Evolutionary conservation across 2,329 filamentous ascomycete genomes (phyloP).

Genomic region (Chaetomiaceae sp.): DNA sequence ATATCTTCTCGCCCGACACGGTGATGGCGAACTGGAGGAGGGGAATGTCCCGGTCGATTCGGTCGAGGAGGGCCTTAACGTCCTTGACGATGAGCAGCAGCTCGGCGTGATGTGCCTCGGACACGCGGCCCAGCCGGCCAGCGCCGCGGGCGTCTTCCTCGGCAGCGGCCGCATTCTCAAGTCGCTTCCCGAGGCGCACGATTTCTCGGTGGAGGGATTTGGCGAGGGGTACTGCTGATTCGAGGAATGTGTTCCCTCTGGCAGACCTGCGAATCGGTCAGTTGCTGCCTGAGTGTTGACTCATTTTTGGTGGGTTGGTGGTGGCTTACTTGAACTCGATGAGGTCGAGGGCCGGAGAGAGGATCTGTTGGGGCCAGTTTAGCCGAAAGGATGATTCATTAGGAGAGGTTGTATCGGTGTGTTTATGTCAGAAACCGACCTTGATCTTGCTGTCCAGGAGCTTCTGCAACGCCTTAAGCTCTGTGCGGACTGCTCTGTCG

Average conservation of each 20-base stretch:
- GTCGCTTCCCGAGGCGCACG: conserved; percentile 67
- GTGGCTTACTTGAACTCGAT: conserved; percentile 74
- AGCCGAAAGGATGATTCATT: neutral
- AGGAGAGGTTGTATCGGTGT: no score
- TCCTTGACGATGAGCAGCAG: conserved; percentile 67
- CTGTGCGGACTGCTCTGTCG: conserved; percentile 60
- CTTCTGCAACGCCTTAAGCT: conserved; percentile 67
- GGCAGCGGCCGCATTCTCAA: conserved; percentile 64
- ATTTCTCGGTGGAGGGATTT: conserved; percentile 82
- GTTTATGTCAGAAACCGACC: conserved; percentile 39
- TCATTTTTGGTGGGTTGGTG: neutral
- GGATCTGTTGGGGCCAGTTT: conserved; percentile 51
- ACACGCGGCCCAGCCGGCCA: conserved; percentile 43
- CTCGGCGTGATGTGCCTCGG: conserved; percentile 57
- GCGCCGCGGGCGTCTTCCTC: conserved; percentile 50
- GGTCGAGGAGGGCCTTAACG: conserved; percentile 67
- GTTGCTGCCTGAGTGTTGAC: neutral
- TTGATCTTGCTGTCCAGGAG: conserved; percentile 82
- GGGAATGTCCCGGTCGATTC: conserved; percentile 88
- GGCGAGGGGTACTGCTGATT: conserved; percentile 78
- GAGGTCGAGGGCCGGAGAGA: conserved; percentile 86
- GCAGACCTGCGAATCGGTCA: conserved; percentile 37
- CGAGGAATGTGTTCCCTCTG: conserved; percentile 58
- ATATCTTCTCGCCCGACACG: conserved; percentile 83
- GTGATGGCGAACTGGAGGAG: conserved; percentile 91